Evolutionary conservation across 1,139 yeast species (phyloP).

Genomic region (Saccharomyces pastorianus): DNA sequence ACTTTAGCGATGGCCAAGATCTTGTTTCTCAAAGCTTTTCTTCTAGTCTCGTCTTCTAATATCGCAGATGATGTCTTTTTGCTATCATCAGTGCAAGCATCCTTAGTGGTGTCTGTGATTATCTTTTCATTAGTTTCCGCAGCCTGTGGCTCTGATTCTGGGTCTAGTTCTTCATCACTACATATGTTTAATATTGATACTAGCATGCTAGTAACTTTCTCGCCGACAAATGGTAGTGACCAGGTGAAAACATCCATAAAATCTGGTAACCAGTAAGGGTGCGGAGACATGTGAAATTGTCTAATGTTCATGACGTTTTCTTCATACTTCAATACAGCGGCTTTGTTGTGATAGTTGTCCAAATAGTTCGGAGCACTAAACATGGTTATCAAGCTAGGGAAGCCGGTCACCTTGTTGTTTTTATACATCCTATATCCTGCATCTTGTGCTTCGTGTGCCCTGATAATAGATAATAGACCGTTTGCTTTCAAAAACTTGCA

Average conservation of each 20-base stretch:
- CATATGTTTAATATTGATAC: constrained; percentile 83
- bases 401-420: constrained; percentile 72
- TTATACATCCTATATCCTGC: constrained; percentile 92
- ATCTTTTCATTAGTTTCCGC: background rate
- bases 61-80: constrained; percentile 7
- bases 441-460: constrained; percentile 97
- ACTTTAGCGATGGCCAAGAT: constrained; percentile 91
- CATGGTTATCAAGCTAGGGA: constrained; percentile 85
- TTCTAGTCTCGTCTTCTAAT: constrained; percentile 28
- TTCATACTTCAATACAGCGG: constrained; percentile 84
- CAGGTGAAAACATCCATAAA: constrained; percentile 95
- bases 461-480: constrained; percentile 66
- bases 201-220: constrained; percentile 83
- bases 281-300: constrained; percentile 84
- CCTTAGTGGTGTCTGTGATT: constrained; percentile 21
- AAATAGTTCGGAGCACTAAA: constrained; percentile 92
- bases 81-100: constrained; percentile 22
- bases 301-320: constrained; percentile 86
- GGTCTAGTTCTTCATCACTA: constrained; percentile 80
- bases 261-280: constrained; percentile 92
- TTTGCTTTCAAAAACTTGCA: constrained; percentile 72
- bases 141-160: constrained; percentile 11
- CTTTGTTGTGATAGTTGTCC: constrained; percentile 89
- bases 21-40: constrained; percentile 70
- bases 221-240: constrained; percentile 95